These are phyloP conservation scores for Capsicum pubescens DNA, from an alignment of 257 asterid genomes.

Conservation along the genomic window DNA sequence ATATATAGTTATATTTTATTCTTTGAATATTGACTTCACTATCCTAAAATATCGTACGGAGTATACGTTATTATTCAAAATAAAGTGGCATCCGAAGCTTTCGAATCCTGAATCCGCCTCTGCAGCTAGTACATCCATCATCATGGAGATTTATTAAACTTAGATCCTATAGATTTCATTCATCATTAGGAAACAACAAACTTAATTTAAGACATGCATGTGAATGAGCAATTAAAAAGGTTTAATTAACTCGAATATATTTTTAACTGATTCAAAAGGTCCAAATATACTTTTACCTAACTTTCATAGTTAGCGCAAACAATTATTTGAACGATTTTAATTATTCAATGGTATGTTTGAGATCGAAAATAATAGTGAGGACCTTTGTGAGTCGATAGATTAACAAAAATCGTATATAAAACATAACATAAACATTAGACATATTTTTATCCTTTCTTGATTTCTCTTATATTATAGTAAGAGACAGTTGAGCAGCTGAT, in stretches of 20 bases:
- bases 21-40: no score
- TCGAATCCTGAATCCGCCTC: no score
- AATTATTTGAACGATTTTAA: background rate
- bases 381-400: background rate
- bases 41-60: no score
- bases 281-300: background rate
- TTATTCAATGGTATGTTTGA: background rate
- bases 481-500: no score
- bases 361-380: background rate
- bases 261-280: background rate
- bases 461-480: no score
- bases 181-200: background rate
- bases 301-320: background rate
- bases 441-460: background rate
- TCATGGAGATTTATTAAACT: background rate
- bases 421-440: background rate
- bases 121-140: background rate
- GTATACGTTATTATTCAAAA: no score
- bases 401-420: background rate
- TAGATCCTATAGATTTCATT: background rate
- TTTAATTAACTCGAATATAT: no score
- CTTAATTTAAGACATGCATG: background rate
- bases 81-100: no score
- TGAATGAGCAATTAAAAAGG: no score
- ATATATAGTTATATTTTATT: no score